Conservation (phyloP, 2,329 filamentous ascomycete genomes). For the Neopestalotiopsis clavispora region DNA sequence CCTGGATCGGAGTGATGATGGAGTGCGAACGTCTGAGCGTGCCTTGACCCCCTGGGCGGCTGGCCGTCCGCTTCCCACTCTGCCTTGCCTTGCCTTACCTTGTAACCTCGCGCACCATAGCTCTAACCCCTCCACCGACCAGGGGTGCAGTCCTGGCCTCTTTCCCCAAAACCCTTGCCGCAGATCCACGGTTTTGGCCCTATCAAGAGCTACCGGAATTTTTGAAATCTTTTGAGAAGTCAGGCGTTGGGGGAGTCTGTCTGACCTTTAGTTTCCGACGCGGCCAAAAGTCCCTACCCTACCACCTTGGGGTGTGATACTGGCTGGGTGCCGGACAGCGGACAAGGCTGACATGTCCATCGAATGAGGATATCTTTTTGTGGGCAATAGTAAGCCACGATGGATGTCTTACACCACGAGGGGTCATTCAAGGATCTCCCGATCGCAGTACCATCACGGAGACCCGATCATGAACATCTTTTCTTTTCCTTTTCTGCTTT, state of each 20-base stretch:
- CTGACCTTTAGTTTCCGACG: not conserved
- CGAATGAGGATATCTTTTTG: no score
- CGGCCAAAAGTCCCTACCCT: not conserved
- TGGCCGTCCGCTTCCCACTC: not conserved
- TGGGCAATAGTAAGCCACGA: not conserved
- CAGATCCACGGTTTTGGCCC: slow-evolving; percentile 11
- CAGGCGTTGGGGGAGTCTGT: not conserved
- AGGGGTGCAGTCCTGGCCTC: not conserved
- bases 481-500: no score
- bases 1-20: slow-evolving; percentile 8
- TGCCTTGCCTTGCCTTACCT: not conserved
- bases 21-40: slow-evolving; percentile 11
- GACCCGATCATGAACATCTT: no score
- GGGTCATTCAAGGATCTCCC: not conserved
- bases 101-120: not conserved
- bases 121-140: not conserved
- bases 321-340: not conserved
- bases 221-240: not conserved
- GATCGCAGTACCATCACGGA: no score
- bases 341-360: slow-evolving; percentile 5
- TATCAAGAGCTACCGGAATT: not conserved
- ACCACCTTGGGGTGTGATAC: not conserved
- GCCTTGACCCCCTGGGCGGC: not conserved
- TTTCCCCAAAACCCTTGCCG: not conserved
- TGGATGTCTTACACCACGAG: not conserved